Evolutionary conservation across 176 grass and related monocot genomes (phyloP), one percentile per base, ranked within the genome.

Genomic region (Tillandsia fasciculata): DNA sequence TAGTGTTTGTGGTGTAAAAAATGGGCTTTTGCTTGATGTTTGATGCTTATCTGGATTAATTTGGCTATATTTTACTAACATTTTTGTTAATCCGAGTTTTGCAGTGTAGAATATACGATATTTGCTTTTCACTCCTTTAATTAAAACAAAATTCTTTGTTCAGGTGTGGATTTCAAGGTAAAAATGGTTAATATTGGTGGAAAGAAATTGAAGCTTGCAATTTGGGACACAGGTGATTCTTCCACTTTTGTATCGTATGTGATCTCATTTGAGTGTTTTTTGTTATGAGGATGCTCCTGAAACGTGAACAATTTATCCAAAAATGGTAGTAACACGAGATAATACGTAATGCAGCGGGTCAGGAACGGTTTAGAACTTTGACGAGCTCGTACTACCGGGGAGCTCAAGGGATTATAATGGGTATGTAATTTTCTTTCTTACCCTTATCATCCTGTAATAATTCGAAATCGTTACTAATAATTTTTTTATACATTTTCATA

Each of bases 131-230:
- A 24, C 12, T 8, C 48, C 68, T 22, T 79, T 73, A 61, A 18
- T 23, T 9, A 2, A 9, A 18, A 18, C 1, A 7, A 15, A 18
- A 18, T 10, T 50, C 56, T 61, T 61, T 15, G 10, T 61, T 61
- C 56, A 99, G 95, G 95, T 71, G 90, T 99, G 54, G 95, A 99
- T 71, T 99, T 94, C 78, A 99, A 99, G 84, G 90, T 99, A 11
- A 99, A 99, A 71, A 94, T 99, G 87, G 82, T 99, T 52, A 83
- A 74, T 66, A 86, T 93, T 68, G 87, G 77, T 27, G 95, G 90
- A 53, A 93, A 94, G 79, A 93, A 87, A 56, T 80, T 99, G 66
- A 99, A 99, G 76, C 95, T 99, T 77, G 95, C 95, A 33, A 83
- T 99, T 53, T 99, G 95, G 95, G 90, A 99, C 68, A 99, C 94